These are phyloP conservation scores for Chrysoporthe puriensis DNA, from an alignment of 2,329 filamentous ascomycete genomes.

Conservation along the genomic window DNA sequence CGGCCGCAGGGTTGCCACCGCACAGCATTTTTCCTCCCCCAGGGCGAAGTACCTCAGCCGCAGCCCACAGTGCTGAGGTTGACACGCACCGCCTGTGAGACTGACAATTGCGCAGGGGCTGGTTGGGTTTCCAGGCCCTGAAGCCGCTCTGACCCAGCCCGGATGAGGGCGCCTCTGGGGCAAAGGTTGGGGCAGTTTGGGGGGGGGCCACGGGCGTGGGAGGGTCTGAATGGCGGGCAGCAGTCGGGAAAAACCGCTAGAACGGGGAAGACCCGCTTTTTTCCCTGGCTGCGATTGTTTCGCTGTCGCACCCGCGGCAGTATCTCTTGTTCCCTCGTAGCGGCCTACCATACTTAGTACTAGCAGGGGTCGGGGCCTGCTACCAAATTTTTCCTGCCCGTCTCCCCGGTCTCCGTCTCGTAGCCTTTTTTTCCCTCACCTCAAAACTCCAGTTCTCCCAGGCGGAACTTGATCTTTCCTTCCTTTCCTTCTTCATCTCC, in stretches of 20 bases:
- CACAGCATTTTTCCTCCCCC: neutral
- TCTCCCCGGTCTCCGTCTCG: conserved; percentile 40
- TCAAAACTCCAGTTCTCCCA: conserved; percentile 29
- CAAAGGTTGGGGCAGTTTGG: conserved; percentile 7
- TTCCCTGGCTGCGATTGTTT: conserved; percentile 10
- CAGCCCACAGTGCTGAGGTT: neutral
- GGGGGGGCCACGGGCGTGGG: neutral
- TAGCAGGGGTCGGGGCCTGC: conserved; percentile 9
- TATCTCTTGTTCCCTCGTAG: conserved; percentile 6
- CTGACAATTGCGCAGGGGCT: conserved; percentile 10
- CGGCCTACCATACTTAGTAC: neutral
- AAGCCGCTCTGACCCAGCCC: neutral
- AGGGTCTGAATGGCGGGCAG: conserved; percentile 11
- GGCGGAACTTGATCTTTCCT: conserved; percentile 35
- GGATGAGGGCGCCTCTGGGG: conserved; percentile 7
- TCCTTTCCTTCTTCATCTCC: conserved; percentile 58
- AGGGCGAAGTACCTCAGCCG: neutral
- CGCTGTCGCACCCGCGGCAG: conserved; percentile 5
- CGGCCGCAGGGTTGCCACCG: neutral
- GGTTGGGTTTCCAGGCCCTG: conserved; percentile 7
- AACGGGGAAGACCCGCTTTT: conserved; percentile 6
- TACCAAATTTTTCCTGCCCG: conserved; percentile 54
- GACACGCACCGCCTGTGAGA: neutral
- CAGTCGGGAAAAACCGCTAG: conserved; percentile 15
- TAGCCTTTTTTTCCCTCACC: conserved; percentile 20